These are phyloP conservation scores for Nakazawaea anatomiae DNA, from an alignment of 805 yeast genomes.

Conservation along the genomic window DNA sequence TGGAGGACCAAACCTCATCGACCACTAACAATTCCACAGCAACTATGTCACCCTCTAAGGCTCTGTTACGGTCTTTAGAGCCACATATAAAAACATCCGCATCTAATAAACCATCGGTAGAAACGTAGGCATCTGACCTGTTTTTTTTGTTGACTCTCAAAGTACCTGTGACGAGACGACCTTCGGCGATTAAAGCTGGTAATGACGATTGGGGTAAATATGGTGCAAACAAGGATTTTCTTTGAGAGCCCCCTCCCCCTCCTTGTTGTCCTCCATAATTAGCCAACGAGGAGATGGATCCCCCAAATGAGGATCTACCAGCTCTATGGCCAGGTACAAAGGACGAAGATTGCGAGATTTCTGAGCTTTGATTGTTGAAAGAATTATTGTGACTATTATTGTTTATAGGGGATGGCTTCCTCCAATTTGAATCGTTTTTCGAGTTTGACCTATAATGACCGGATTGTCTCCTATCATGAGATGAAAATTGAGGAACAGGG, in stretches of 20 bases:
- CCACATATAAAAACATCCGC: constrained; percentile 98
- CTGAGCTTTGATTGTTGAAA: constrained; percentile 14
- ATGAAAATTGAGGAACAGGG: constrained; percentile 46
- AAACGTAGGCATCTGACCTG: constrained; percentile 96
- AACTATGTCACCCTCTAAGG: constrained; percentile 92
- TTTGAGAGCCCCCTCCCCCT: constrained; percentile 21
- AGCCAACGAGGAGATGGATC: constrained; percentile 49
- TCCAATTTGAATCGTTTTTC: constrained; percentile 58
- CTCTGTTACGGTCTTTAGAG: constrained; percentile 95
- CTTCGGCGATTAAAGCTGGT: constrained; percentile 85
- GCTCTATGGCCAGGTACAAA: constrained; percentile 79
- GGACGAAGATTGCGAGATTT: constrained; percentile 1
- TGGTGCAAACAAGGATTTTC: constrained; percentile 91
- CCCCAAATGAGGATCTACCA: constrained; percentile 60
- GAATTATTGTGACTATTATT: constrained; percentile 13
- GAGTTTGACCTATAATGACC: constrained; percentile 30
- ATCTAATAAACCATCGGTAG: constrained; percentile 91
- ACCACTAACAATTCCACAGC: constrained; percentile 93
- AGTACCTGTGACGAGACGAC: constrained; percentile 87
- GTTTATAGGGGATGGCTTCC: constrained; percentile 42
- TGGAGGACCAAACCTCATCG: constrained; percentile 96
- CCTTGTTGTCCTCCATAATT: constrained; percentile 25
- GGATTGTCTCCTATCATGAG: constrained; percentile 36
- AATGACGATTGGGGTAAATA: constrained; percentile 90
- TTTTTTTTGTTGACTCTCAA: constrained; percentile 93